Conservation (phyloP, 192 early-diverging fungal species). For the Coemansia sp. region DNA sequence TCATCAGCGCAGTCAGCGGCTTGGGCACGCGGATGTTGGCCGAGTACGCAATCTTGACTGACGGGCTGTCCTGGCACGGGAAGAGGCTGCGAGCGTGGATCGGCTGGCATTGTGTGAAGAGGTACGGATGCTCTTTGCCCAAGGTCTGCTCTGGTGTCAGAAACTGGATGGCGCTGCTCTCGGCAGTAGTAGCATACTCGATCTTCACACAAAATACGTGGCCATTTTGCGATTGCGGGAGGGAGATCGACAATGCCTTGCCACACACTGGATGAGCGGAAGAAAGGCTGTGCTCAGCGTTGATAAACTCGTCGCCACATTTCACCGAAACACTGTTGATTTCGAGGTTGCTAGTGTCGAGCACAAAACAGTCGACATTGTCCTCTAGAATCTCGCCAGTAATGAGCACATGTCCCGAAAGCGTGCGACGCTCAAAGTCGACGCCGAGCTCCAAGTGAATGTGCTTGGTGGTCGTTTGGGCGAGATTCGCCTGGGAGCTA, state of each 20-base stretch:
- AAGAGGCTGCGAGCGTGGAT: constrained; percentile 93
- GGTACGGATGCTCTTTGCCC: constrained; percentile 91
- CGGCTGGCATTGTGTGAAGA: constrained; percentile 96
- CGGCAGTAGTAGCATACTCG: constrained; percentile 75
- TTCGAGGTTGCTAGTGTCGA: constrained; percentile 62
- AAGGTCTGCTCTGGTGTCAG: constrained; percentile 91
- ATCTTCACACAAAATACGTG: constrained; percentile 63
- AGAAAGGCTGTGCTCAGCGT: background rate
- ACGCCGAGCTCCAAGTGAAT: constrained; percentile 75
- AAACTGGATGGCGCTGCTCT: constrained; percentile 92
- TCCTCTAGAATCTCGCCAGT: too few species aligned
- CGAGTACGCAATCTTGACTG: constrained; percentile 88
- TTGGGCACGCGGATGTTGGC: constrained; percentile 78
- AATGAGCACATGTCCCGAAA: too few species aligned
- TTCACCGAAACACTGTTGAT: constrained; percentile 15
- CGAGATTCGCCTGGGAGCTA: constrained; percentile 81
- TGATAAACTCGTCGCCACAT: background rate
- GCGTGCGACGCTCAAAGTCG: constrained; percentile 62
- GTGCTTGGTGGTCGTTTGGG: constrained; percentile 73
- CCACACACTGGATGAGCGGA: constrained; percentile 65
- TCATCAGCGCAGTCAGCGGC: constrained; percentile 91
- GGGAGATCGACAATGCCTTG: constrained; percentile 36
- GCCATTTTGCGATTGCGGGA: constrained; percentile 22
- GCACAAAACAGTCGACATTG: constrained; percentile 63
- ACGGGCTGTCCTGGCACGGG: constrained; percentile 90